Evolutionary conservation across 2,329 filamentous ascomycete species (phyloP), one percentile per base, ranked within the genome.

Genomic region (Stenocarpella maydis): DNA sequence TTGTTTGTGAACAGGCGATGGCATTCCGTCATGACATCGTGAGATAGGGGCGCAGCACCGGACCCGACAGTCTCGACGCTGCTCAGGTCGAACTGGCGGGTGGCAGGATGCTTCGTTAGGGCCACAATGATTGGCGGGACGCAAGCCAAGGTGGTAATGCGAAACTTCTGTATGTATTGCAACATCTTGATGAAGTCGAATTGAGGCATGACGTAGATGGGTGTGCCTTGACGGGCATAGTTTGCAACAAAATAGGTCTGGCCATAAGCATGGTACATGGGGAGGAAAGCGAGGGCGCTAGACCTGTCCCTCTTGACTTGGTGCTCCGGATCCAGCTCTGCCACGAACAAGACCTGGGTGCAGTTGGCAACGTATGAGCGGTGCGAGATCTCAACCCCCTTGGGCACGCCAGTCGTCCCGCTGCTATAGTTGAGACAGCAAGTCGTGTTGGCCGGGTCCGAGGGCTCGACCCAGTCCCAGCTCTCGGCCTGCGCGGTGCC

Each of bases 311-410:
- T 75, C 69, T 82, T 81, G 49, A 79, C 77, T 58, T 83, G 79
- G 73, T 84, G 85, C 2, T 88, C 83, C 0, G 84, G 81, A n/a
- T 85, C 77, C 28, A 85, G 77, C 14, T 80, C 73, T 3, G 77
- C 74, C 26, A 88, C 78, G 72, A 83, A 80, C n/a, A 85, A 82
- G 19, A 88, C 86, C 70, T 92, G 89, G 17, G 82, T 74, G 73
- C 88, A 86, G 76, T 95, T 95, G 71, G 92, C 86, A 52, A 94
- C 87, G 75, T 93, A 92, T 73, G 93, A 92, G 70, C 84, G 82
- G 79, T 97, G 93, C n/a, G 90, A 89, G 72, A 96, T 91, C 79
- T 92, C 89, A 17, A 96, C 93, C 14, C 94, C 94, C 78, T 97
- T 97, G 12, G 93, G 92, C 4, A 94, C 85, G 8, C 94, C 93